phyloP scores from a whole-genome alignment of 257 asterid genomes.

The Buddleja alternifolia region DNA sequence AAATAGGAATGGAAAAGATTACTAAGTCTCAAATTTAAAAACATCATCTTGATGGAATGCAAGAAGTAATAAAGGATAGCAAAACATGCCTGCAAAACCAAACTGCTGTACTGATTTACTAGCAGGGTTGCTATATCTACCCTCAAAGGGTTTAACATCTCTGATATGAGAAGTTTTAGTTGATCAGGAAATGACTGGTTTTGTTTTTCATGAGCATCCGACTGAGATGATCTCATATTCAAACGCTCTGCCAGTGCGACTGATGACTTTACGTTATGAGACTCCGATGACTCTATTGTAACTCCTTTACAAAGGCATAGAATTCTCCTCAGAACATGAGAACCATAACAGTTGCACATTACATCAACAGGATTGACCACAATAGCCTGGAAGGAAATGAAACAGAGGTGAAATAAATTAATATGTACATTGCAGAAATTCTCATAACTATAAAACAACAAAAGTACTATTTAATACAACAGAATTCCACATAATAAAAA shows the following conservation, averaged over 20 bases:
- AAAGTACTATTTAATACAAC: neutral
- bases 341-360: too few species aligned
- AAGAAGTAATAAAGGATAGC: constrained; percentile 21
- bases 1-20: constrained; percentile 5
- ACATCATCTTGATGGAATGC: neutral
- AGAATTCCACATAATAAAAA: neutral
- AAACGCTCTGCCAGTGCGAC: constrained; percentile 72
- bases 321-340: too few species aligned
- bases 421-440: neutral
- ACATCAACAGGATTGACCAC: too few species aligned
- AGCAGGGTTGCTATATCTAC: constrained; percentile 57
- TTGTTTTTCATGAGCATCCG: constrained; percentile 38
- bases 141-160: constrained; percentile 61
- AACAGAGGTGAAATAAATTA: constrained; percentile 13
- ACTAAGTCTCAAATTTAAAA: too few species aligned
- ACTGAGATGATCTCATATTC: constrained; percentile 54
- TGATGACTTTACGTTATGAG: too few species aligned
- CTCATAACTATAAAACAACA: constrained; percentile 12
- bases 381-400: too few species aligned
- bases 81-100: constrained; percentile 84
- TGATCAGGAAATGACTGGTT: constrained; percentile 66
- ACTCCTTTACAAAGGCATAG: too few species aligned
- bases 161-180: constrained; percentile 63
- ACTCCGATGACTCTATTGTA: too few species aligned
- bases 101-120: constrained; percentile 75